Base-by-base conservation (phyloP, 1,284 basidiomycete species). In the Pholiota adiposa region DNA sequence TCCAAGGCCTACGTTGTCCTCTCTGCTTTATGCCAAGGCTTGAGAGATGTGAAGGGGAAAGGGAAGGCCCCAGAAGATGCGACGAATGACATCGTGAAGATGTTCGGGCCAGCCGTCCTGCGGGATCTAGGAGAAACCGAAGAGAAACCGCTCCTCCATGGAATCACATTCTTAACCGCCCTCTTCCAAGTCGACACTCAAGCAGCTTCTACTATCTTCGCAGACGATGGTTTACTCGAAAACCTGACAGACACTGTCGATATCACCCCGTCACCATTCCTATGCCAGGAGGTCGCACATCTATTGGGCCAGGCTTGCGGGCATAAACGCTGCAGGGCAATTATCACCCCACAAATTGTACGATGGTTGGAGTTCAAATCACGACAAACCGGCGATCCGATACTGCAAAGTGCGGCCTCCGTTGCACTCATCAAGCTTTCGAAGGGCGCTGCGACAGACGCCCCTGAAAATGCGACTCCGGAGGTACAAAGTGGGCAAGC, bases 361-460 rank as follows among this genome's bases (percentile, higher is more conserved):
- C 67, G 79, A 41, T 94, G 92, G 92, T 75, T 94, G 33, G 81
- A 86, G 62, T 69, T 71, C 21, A 80, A 82, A 58, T 81, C 85
- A 31, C 83, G 79, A 18, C 79, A 84, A 59, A 76, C 77, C 29
- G 70, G 73, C 31, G 78, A 87, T 63, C 57, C 69, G 1, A 71
- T 77, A 19, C 68, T 92, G 16, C 84, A 83, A 38, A 86, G 85
- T 19, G 81, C 87, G 4, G 86, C 89, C 9, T 86, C 88, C 1
- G 86, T 93, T 23, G 89, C 91, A 2, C 79, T 95, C 6, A 83
- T 92, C 67, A 97, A 96, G 73, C 75, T 93, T 25, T 84, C 84
- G 12, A 83, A 86, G 58, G 90, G 86, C 8, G 76, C 78, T 3
- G 75, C 75, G 11, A 67, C 76, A 1, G 87, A 89, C 69, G 73